Conservation (phyloP, 75 land plant genomes). For the Cryptomeria japonica region DNA sequence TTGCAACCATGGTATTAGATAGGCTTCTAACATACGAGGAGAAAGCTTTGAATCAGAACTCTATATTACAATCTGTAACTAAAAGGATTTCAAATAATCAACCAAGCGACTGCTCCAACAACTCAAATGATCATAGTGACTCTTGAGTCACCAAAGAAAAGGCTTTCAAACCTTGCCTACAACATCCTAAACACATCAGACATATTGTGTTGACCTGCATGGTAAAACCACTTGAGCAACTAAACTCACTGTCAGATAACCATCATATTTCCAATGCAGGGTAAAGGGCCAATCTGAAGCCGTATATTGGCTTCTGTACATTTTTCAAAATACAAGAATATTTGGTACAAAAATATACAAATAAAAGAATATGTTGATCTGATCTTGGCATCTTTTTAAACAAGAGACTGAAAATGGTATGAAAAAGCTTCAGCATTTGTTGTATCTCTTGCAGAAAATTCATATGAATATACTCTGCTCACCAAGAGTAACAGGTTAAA, state of each 20-base stretch:
- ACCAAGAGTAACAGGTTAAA: not conserved
- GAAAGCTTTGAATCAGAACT: not conserved
- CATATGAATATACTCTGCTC: not conserved
- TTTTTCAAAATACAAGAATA: constrained; percentile 1
- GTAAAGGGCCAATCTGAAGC: not conserved
- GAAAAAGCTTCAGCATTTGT: not conserved
- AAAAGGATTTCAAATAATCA: not conserved
- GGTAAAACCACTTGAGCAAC: not conserved
- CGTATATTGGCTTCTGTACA: not conserved
- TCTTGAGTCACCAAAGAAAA: not conserved
- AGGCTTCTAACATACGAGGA: not conserved
- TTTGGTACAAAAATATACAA: constrained; percentile 5
- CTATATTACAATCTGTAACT: not conserved
- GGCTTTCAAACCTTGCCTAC: not conserved
- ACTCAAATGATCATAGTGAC: not conserved
- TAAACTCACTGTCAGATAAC: not conserved
- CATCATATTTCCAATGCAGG: not conserved
- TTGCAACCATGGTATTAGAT: not conserved
- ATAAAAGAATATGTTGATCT: constrained; percentile 8
- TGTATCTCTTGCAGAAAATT: not conserved
- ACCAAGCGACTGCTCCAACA: not conserved
- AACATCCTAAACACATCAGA: not conserved
- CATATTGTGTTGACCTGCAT: not conserved
- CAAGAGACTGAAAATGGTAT: not conserved
- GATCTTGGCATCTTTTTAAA: not conserved